Conservation (phyloP, 2,329 filamentous ascomycete genomes). For the Epichloe festucae region DNA sequence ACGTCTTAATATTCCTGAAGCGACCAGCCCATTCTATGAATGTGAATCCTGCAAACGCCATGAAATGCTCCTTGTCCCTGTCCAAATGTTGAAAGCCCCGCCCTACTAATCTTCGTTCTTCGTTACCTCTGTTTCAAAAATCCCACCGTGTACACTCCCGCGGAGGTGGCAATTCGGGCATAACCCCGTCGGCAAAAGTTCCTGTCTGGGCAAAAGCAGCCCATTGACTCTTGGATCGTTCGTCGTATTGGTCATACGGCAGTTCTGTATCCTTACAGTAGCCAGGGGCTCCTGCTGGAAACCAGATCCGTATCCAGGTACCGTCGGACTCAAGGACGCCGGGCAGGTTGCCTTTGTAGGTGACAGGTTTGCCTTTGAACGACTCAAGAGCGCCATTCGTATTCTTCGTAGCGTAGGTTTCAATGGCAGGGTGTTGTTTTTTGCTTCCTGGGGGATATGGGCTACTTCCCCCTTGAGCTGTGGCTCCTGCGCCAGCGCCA, state of each 20-base stretch:
- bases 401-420: slow-evolving; percentile 29
- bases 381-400: slow-evolving; percentile 33
- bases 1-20: not conserved
- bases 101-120: not conserved
- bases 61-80: slow-evolving; percentile 4
- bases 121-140: slow-evolving; percentile 34
- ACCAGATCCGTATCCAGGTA: slow-evolving; percentile 54
- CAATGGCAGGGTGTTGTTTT: slow-evolving; percentile 30
- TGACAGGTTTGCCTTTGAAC: slow-evolving; percentile 53
- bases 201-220: slow-evolving; percentile 50
- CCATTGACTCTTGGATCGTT: slow-evolving; percentile 51
- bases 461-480: slow-evolving; percentile 7
- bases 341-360: slow-evolving; percentile 39
- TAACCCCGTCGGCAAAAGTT: slow-evolving; percentile 53
- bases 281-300: slow-evolving; percentile 54
- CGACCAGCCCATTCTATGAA: not conserved
- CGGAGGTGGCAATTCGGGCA: slow-evolving; percentile 68
- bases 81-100: not conserved
- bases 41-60: slow-evolving; percentile 8
- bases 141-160: slow-evolving; percentile 64
- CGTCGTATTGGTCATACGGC: slow-evolving; percentile 41
- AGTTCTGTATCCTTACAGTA: slow-evolving; percentile 53
- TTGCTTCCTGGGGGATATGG: slow-evolving; percentile 33
- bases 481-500: not conserved
- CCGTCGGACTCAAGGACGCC: slow-evolving; percentile 39